Base-by-base conservation (phyloP, 106 monocot genomes). In the Phalaenopsis aphrodite region DNA sequence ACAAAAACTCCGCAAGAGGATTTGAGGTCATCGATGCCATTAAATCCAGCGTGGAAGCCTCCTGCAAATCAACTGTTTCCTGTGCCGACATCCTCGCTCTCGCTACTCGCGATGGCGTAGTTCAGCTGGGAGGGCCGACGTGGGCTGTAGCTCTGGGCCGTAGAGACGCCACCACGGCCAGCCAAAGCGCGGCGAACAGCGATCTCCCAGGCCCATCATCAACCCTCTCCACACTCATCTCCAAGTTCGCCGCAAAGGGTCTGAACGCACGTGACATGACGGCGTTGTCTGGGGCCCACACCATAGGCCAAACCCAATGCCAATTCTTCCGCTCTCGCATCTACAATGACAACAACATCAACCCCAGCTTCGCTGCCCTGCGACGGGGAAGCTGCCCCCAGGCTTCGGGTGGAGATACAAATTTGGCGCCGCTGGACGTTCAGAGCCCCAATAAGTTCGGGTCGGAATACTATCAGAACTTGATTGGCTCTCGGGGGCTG, bases 271-370 rank as follows among this genome's bases (percentile, higher is more conserved):
- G 77, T 4, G 87, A 87, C 72, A 80, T 87, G 83, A 84, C 83
- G 3, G 87, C 87, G 56, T 83, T 87, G n/a, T 87, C 87, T 18
- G 87, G 87, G 9, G 87, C 36, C 77, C 87, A 87, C 78, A 87
- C 83, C 41, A 84, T 87, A 58, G 87, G 87, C 65, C 71, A 73
- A 38, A 72, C 87, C 7, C 56, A 42, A 1, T 83, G 77, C 3
- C 2, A 24, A 24, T 24, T 12, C 84, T 78, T 49, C 80, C 75
- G 37, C 11, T 15, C 49, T 30, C 30, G 30, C 30, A 30, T 30
- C 30, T 30, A 30, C 30, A 30, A 30, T 30, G 30, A 30, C 30
- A 83, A 24, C 87, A 84, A 83, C 78, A 39, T 85, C 61, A 78
- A 71, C 61, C 52, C 52, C 52, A 52, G 1, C 52, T 52, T 52